These are phyloP conservation scores for Cupressus sempervirens DNA, from an alignment of 75 land plant species.

Conservation along the genomic window DNA sequence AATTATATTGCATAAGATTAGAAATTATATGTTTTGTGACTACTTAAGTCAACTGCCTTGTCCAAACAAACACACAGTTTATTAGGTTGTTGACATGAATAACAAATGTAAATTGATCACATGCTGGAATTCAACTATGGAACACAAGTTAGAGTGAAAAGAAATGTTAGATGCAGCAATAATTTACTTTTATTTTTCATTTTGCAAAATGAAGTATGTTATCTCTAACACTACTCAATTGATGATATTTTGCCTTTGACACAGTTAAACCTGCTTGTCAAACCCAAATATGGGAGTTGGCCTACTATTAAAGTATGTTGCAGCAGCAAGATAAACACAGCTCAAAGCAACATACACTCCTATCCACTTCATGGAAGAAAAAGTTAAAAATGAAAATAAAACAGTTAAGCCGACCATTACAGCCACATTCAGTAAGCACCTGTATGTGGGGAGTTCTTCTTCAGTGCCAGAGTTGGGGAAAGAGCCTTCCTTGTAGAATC, in stretches of 20 bases:
- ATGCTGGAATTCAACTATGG: background rate
- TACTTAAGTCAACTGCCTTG: background rate
- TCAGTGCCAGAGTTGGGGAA: slow-evolving; percentile 62
- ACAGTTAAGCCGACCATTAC: slow-evolving; percentile 29
- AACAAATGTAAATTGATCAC: background rate
- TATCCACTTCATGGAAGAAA: slow-evolving; percentile 53
- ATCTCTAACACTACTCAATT: background rate
- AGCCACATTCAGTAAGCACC: slow-evolving; percentile 36
- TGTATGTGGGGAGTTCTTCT: slow-evolving; percentile 34
- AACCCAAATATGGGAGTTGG: slow-evolving; percentile 35
- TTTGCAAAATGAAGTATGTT: background rate
- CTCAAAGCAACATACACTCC: slow-evolving; percentile 52
- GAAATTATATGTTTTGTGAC: background rate
- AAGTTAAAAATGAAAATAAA: slow-evolving; percentile 31
- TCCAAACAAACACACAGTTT: background rate
- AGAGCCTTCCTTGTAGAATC: slow-evolving; percentile 52
- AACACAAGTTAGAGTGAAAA: background rate
- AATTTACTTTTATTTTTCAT: too few species aligned
- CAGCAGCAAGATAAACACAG: slow-evolving; percentile 47
- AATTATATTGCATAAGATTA: background rate
- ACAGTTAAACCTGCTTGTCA: background rate
- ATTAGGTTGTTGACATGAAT: background rate
- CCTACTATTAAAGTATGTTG: slow-evolving; percentile 45
- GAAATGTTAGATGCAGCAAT: background rate
- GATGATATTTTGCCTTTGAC: background rate